A percentile compares a stretch with the other conserved stretches of the same genome.
These are phyloP conservation scores for Dioscorea alata DNA, from an alignment of 106 monocot species.

Conservation along the genomic window DNA sequence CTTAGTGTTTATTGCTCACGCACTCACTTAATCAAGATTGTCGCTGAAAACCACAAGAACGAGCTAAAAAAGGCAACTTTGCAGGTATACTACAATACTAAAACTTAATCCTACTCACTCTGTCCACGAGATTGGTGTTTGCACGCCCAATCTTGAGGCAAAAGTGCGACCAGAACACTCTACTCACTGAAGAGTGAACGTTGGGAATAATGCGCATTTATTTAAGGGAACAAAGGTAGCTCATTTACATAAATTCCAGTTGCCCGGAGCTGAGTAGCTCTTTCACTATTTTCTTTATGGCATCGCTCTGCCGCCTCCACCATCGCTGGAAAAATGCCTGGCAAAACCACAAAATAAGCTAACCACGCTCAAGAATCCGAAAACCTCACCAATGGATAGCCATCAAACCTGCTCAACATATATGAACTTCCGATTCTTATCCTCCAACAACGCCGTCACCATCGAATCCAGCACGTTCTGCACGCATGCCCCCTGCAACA, in stretches of 20 bases:
- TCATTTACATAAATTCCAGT: conserved; percentile 80
- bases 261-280: conserved; percentile 71
- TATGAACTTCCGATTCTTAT: conserved; percentile 70
- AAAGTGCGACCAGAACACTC: too few relatives aligned
- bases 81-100: too few relatives aligned
- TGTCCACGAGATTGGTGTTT: too few relatives aligned
- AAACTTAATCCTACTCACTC: too few relatives aligned
- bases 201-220: too few relatives aligned
- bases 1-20: too few relatives aligned
- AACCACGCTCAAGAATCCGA: neutral
- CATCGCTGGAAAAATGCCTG: conserved; percentile 97
- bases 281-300: conserved; percentile 59
- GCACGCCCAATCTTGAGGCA: too few relatives aligned
- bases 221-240: too few relatives aligned
- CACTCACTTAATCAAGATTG: too few relatives aligned
- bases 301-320: conserved; percentile 90
- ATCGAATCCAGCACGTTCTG: conserved; percentile 78
- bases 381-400: neutral
- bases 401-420: conserved; percentile 54
- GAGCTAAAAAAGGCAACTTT: too few relatives aligned
- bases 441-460: conserved; percentile 49
- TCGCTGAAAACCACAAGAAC: too few relatives aligned
- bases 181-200: too few relatives aligned
- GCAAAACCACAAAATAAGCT: neutral
- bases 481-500: conserved; percentile 57